phyloP scores from a whole-genome alignment of 805 yeast genomes.

The Nakazawaea wyomingensis region DNA sequence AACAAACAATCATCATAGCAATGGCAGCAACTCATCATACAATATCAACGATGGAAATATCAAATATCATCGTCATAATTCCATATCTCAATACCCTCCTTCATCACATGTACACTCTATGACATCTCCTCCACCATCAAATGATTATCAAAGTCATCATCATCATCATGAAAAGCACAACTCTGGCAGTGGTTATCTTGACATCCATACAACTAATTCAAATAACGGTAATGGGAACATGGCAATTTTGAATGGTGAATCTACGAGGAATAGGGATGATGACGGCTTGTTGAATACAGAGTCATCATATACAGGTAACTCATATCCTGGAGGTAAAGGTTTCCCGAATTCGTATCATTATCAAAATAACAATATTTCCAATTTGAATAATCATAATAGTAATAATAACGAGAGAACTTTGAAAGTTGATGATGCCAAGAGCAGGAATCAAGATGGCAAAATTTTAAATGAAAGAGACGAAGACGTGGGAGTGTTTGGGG shows the following conservation, averaged over 20 bases:
- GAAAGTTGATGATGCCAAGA: slow-evolving; percentile 14
- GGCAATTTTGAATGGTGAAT: background rate
- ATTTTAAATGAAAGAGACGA: slow-evolving; percentile 15
- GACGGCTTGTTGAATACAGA: slow-evolving; percentile 7
- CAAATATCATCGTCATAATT: slow-evolving; percentile 31
- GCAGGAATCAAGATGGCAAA: slow-evolving; percentile 8
- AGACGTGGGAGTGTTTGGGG: slow-evolving; percentile 32
- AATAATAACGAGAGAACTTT: slow-evolving; percentile 15
- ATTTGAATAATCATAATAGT: background rate
- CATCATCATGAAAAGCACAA: background rate
- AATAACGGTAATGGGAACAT: background rate
- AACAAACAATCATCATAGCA: slow-evolving; percentile 4
- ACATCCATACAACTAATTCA: background rate
- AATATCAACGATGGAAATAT: background rate
- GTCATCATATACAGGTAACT: slow-evolving; percentile 5
- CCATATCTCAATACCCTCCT: slow-evolving; percentile 43
- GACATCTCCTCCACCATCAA: slow-evolving; percentile 4
- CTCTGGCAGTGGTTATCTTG: slow-evolving; percentile 3
- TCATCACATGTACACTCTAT: slow-evolving; percentile 18
- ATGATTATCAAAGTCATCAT: slow-evolving; percentile 3
- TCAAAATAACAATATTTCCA: slow-evolving; percentile 7
- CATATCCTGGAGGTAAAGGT: slow-evolving; percentile 2
- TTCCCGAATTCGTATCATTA: slow-evolving; percentile 8
- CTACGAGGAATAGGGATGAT: background rate
- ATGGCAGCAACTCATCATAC: slow-evolving; percentile 5